phyloP scores from a whole-genome alignment of 768 basidiomycete genomes.

The Steccherinum ochraceum region DNA sequence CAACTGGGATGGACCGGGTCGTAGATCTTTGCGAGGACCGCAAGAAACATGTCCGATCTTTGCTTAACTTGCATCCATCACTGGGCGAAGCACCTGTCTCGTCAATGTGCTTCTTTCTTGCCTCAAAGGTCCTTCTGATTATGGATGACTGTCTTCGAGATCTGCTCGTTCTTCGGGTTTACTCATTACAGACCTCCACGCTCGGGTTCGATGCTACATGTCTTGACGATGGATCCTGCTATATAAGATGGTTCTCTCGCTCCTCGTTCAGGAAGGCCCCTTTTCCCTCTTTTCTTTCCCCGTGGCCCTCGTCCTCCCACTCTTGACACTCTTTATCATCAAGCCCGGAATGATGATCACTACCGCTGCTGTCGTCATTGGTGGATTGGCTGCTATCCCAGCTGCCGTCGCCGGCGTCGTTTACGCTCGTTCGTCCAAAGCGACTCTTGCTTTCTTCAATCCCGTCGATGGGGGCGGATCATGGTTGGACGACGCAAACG shows the following conservation, averaged over 20 bases:
- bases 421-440: background rate
- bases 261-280: background rate
- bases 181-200: too few relatives aligned
- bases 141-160: background rate
- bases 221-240: background rate
- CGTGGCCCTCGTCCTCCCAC: background rate
- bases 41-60: too few relatives aligned
- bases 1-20: too few relatives aligned
- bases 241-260: background rate
- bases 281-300: background rate
- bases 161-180: background rate
- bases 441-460: conserved; percentile 24
- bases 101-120: too few relatives aligned
- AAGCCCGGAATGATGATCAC: background rate
- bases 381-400: background rate
- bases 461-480: conserved; percentile 34
- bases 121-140: too few relatives aligned
- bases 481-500: conserved; percentile 30
- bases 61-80: too few relatives aligned
- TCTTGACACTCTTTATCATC: background rate
- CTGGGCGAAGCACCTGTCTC: too few relatives aligned
- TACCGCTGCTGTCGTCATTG: background rate
- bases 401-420: background rate
- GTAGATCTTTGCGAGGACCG: too few relatives aligned
- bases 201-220: background rate